A percentile compares a stretch with the other conserved stretches of the same genome.
phyloP scores from a whole-genome alignment of 2,329 filamentous ascomycete genomes.

The Colletotrichum sp. region DNA sequence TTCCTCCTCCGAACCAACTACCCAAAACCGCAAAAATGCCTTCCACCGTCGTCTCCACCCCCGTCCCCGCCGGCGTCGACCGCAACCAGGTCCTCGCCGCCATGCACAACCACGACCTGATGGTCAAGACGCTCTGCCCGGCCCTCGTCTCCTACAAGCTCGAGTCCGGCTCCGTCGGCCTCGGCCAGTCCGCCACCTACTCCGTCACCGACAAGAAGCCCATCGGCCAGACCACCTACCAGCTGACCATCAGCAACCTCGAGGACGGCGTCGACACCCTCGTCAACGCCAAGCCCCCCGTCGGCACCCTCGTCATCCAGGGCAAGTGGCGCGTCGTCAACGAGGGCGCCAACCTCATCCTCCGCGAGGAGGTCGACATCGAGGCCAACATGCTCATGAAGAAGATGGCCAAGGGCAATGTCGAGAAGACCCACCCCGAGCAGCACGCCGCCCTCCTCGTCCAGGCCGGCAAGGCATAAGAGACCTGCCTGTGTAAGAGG shows the following conservation, averaged over 20 bases:
- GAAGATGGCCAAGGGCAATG: conserved; percentile 22
- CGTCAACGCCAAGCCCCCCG: conserved; percentile 20
- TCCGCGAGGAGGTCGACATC: conserved; percentile 18
- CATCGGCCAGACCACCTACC: conserved; percentile 21
- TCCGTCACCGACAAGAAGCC: conserved; percentile 22
- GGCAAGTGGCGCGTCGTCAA: conserved; percentile 18
- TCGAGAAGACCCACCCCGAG: conserved; percentile 20
- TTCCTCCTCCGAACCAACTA: not conserved
- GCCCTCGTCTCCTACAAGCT: conserved; percentile 15
- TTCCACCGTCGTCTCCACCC: conserved; percentile 7
- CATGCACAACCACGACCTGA: conserved; percentile 20
- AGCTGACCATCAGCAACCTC: conserved; percentile 20
- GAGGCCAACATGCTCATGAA: conserved; percentile 21
- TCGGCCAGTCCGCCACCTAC: conserved; percentile 14
- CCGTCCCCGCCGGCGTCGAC: conserved; percentile 16
- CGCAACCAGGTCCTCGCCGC: conserved; percentile 1
- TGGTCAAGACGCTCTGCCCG: conserved; percentile 21
- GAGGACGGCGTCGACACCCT: conserved; percentile 18
- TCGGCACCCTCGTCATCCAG: conserved; percentile 15
- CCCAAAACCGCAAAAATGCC: not conserved
- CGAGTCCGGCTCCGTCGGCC: conserved; percentile 10
- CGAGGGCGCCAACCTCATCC: conserved; percentile 1
- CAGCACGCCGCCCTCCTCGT: conserved; percentile 18
- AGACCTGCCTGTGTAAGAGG: not conserved
- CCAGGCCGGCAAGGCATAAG: conserved; percentile 18